phyloP scores from a whole-genome alignment of 768 basidiomycete genomes.

The Podaxis sp. region DNA sequence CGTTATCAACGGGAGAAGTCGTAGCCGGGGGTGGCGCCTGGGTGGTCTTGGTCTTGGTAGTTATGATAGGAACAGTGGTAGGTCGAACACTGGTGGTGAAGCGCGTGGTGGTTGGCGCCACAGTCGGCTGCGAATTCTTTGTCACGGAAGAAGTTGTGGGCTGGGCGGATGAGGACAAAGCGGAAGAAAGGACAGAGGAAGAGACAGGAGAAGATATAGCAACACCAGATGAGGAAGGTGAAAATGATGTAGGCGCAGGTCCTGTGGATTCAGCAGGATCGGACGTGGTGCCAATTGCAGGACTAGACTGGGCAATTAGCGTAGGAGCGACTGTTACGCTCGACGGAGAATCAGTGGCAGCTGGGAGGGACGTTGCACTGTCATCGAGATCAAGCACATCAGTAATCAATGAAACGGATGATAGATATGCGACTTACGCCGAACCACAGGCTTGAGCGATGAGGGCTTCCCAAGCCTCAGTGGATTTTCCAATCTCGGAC shows the following conservation, averaged over 20 bases:
- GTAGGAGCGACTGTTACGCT: neutral
- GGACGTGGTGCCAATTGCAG: slow-evolving; percentile 5
- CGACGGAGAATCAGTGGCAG: neutral
- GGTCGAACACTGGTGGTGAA: slow-evolving; percentile 16
- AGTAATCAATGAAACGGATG: neutral
- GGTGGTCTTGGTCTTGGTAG: slow-evolving; percentile 5
- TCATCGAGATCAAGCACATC: neutral
- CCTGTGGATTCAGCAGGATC: slow-evolving; percentile 11
- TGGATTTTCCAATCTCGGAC: slow-evolving; percentile 27
- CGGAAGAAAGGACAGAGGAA: slow-evolving; percentile 18
- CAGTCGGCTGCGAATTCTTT: slow-evolving; percentile 13
- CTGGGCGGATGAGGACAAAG: slow-evolving; percentile 20
- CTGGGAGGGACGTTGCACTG: neutral
- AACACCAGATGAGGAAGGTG: slow-evolving; percentile 5
- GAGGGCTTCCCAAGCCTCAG: slow-evolving; percentile 32
- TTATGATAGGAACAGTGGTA: slow-evolving; percentile 11
- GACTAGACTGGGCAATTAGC: neutral
- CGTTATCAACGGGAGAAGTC: slow-evolving; percentile 19
- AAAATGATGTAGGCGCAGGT: slow-evolving; percentile 7
- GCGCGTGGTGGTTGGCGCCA: slow-evolving; percentile 14
- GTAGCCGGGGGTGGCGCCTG: slow-evolving; percentile 17
- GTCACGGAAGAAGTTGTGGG: slow-evolving; percentile 16
- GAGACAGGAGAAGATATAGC: slow-evolving; percentile 19
- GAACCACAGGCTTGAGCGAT: slow-evolving; percentile 45
- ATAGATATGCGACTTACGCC: slow-evolving; percentile 8